Evolutionary conservation across 208 protist species (phyloP), one percentile per base, ranked within the genome.

Genomic region (Acanthamoeba divionensis): DNA sequence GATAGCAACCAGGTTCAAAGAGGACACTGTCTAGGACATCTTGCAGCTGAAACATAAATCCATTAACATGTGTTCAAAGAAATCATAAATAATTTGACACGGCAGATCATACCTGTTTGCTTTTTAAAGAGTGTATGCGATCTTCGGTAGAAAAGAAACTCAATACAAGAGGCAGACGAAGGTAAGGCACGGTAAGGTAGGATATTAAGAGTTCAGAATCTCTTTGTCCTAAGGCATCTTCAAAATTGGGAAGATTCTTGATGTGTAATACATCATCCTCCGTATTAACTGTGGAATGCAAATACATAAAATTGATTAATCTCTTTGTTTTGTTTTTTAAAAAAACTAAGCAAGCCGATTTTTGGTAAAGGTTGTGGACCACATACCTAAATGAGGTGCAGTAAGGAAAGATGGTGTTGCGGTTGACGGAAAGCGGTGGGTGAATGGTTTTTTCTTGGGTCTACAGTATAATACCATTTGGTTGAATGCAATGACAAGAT

Each of bases 251-350:
- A 13, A 98, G 92, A 9, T 52, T 77, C 62, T 86, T 69, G 12
- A 94, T 91, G 90, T 97, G 96, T 77, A 98, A 91, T 24, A 98
- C 93, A 89, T 98, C 96, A 66, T 98, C 96, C 93, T 98, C 96
- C 10, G 93, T 96, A 29, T 79, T 38, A 67, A 93, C 71, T 18
- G n/a, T 5, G 29, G 36, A 41, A 6, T 7, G 26, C 4, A 63
- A 63, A 31, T 63, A 4, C 55, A 24, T 4, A 63, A 29, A 63
- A 6, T 63, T 63, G n/a, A n/a, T 15, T 57, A 57, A 24, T n/a
- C 52, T n/a, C n/a, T 41, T 41, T 41, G 1, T 41, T 41, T 41
- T 41, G 36, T 41, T 41, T 41, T 41, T 41, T 41, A n/a, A n/a
- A n/a, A n/a, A n/a, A n/a, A n/a, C n/a, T 5, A 41, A 63, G 24